Conservation (phyloP, 345 rosid genomes). For the Stellera chamaejasme region DNA sequence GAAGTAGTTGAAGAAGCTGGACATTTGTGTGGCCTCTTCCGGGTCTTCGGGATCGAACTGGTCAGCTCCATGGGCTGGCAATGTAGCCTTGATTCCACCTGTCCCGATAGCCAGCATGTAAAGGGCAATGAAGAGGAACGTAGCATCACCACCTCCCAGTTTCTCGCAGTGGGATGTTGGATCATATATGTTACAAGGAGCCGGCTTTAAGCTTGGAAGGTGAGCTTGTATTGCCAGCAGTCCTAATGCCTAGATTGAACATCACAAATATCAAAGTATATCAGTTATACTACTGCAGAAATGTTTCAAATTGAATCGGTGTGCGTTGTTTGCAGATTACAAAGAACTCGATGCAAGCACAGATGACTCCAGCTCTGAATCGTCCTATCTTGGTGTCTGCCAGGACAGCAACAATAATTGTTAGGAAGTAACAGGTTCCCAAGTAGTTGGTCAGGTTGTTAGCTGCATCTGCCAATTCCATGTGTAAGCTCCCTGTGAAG, state of each 20-base stretch:
- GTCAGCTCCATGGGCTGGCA: slow-evolving; percentile 67
- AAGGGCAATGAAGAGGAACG: slow-evolving; percentile 35
- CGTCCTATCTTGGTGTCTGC: slow-evolving; percentile 47
- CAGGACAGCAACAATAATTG: slow-evolving; percentile 52
- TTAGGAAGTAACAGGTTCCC: slow-evolving; percentile 57
- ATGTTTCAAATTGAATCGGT: background rate
- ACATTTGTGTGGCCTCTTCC: slow-evolving; percentile 14
- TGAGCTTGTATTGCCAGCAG: slow-evolving; percentile 49
- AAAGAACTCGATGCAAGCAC: slow-evolving; percentile 31
- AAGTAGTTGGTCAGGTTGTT: slow-evolving; percentile 60
- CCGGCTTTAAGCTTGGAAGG: slow-evolving; percentile 28
- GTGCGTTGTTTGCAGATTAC: slow-evolving; percentile 16
- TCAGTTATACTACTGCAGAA: background rate
- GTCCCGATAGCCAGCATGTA: slow-evolving; percentile 45
- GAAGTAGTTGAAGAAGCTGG: slow-evolving; percentile 55
- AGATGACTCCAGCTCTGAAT: slow-evolving; percentile 35
- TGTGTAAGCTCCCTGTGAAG: slow-evolving; percentile 40
- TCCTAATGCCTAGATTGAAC: slow-evolving; percentile 31
- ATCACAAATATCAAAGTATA: background rate
- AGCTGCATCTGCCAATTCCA: slow-evolving; percentile 39
- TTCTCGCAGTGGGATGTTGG: slow-evolving; percentile 5
- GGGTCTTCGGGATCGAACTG: slow-evolving; percentile 34
- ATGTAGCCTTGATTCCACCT: slow-evolving; percentile 52
- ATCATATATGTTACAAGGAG: slow-evolving; percentile 14
- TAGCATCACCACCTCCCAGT: slow-evolving; percentile 10